Base-by-base conservation (phyloP, 73 alveolate genomes). In the Paraurostyla sp. region DNA sequence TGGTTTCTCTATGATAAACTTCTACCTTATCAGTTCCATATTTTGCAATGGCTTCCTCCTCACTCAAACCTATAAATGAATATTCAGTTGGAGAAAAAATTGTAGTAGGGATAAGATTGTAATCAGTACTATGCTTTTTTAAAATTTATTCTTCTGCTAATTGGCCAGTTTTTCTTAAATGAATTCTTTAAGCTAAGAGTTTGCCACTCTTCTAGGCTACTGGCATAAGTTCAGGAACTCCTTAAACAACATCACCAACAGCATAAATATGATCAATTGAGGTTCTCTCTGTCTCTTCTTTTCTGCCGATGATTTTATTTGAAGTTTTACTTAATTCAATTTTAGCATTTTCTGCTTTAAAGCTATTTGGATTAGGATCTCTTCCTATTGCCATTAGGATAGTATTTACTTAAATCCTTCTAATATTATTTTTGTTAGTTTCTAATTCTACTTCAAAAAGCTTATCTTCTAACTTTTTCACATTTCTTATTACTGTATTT, bases 21-120 rank as follows among this genome's bases (percentile, higher is more conserved):
- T 97, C 98, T 56, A 97, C 94, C 75, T 97, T 92, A n/a, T 95
- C 96, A 59, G 92, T 96, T 23, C 98, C 98, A 76, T 48, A 95
- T 75, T 73, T 71, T 32, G 82, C 83, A 22, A 38, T 80, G 1
- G 99, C 99, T 83, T 92, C 92, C 65, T 95, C 97, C 69, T 97
- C 99, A 49, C 96, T 87, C 33, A 95, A 75, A 0, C 99, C 99
- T 33, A 94, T 96, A 76, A 93, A 95, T 16, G 98, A 94, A 71
- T 97, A 97, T 89, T 97, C 99, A 15, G 95, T 48, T 36, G 94
- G 96, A 51, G 99, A 91, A 85, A 95, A 97, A 0, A 97, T 94
- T 9, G 99, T 94, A 1, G 99, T 97, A 15, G 99, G 98, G 71
- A 95, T 95, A 71, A 93, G 91, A 42, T 83, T 85, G 86, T 95